phyloP scores from a whole-genome alignment of 2,329 filamentous ascomycete genomes.

The Zymoseptoria crescenta region DNA sequence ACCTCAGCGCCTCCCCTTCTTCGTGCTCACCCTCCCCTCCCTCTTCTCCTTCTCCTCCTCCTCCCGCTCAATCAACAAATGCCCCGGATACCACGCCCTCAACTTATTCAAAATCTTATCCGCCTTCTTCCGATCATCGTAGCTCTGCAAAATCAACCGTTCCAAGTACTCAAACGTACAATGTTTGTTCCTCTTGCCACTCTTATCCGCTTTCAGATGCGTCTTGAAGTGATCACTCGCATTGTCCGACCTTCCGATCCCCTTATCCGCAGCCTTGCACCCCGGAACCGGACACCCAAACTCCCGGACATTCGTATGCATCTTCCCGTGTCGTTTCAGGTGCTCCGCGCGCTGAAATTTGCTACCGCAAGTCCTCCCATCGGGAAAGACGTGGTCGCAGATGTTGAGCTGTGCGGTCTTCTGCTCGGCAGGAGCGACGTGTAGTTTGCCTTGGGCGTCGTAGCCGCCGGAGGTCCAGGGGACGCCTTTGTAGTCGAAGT shows the following conservation, averaged over 20 bases:
- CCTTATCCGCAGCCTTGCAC: constrained; percentile 11
- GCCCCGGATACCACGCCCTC: constrained; percentile 3
- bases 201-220: constrained; percentile 15
- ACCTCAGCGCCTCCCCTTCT: background rate
- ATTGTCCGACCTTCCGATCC: constrained; percentile 25
- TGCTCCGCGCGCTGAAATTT: constrained; percentile 27
- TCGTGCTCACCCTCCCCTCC: background rate
- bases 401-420: constrained; percentile 13
- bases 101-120: constrained; percentile 12
- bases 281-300: constrained; percentile 20
- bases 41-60: background rate
- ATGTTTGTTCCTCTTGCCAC: constrained; percentile 23
- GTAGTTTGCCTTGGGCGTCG: background rate
- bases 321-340: constrained; percentile 24
- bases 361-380: constrained; percentile 11
- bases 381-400: constrained; percentile 9
- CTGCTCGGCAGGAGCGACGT: background rate
- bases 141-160: constrained; percentile 71
- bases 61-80: background rate
- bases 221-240: constrained; percentile 27
- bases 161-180: constrained; percentile 7
- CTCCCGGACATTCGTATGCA: constrained; percentile 13
- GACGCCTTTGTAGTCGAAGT: constrained; percentile 8
- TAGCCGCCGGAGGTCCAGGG: background rate
- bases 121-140: constrained; percentile 63